A percentile compares a stretch with the other conserved stretches of the same genome.
Evolutionary conservation across 495 filamentous ascomycete genomes (phyloP).

Genomic region (Aspergillus bertholletiae): DNA sequence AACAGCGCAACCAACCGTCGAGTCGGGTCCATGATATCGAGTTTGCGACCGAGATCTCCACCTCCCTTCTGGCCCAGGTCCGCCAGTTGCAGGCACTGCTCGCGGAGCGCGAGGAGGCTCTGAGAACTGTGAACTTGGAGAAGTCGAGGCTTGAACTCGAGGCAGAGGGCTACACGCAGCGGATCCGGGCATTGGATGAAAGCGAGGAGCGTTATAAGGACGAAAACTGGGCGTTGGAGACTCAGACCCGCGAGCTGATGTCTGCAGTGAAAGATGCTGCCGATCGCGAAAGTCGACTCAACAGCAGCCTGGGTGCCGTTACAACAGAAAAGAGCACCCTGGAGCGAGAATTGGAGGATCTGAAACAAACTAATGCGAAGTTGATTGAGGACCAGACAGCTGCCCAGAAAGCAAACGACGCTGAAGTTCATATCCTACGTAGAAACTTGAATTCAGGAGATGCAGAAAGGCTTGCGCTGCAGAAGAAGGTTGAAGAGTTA

Average conservation of each 20-base stretch:
- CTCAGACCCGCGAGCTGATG: slow-evolving; percentile 76
- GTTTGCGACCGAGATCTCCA: slow-evolving; percentile 93
- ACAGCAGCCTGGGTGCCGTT: slow-evolving; percentile 59
- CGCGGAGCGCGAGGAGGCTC: slow-evolving; percentile 78
- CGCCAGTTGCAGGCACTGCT: slow-evolving; percentile 81
- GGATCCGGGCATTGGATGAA: slow-evolving; percentile 79
- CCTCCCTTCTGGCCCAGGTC: slow-evolving; percentile 82
- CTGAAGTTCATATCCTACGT: slow-evolving; percentile 75
- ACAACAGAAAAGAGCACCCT: slow-evolving; percentile 71
- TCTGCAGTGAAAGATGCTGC: slow-evolving; percentile 64
- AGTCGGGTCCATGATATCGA: slow-evolving; percentile 89
- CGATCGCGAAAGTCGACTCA: slow-evolving; percentile 77
- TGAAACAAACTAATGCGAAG: slow-evolving; percentile 72
- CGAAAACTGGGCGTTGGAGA: slow-evolving; percentile 95
- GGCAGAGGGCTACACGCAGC: slow-evolving; percentile 71
- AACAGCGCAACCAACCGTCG: slow-evolving; percentile 84
- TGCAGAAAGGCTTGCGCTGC: slow-evolving; percentile 66
- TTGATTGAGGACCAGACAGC: slow-evolving; percentile 74
- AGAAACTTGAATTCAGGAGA: slow-evolving; percentile 72
- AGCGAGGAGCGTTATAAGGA: slow-evolving; percentile 95
- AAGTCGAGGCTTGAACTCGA: slow-evolving; percentile 78
- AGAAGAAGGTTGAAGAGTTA: slow-evolving; percentile 81
- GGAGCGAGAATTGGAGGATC: slow-evolving; percentile 83
- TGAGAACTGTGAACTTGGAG: slow-evolving; percentile 70
- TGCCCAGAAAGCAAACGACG: slow-evolving; percentile 78